These are phyloP conservation scores for Plasmodium gonderi DNA, from an alignment of 169 alveolate species.

Conservation along the genomic window DNA sequence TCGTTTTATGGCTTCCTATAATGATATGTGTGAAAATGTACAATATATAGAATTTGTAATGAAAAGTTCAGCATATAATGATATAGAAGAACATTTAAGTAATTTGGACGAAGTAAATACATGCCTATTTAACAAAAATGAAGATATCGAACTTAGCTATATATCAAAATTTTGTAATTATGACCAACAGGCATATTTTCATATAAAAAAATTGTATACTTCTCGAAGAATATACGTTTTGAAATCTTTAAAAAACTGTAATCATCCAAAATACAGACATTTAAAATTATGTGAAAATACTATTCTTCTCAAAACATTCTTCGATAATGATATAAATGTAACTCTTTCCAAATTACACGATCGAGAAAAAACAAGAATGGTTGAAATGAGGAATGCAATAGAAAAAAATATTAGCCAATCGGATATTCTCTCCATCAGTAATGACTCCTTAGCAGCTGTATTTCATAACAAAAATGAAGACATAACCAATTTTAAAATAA, in stretches of 20 bases:
- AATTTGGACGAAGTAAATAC: not conserved
- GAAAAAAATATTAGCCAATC: not conserved
- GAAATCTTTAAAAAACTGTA: not conserved
- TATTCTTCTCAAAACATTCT: slow-evolving; percentile 4
- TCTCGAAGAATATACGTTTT: not conserved
- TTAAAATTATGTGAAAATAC: slow-evolving; percentile 51
- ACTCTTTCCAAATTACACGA: not conserved
- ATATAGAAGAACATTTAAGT: slow-evolving; percentile 53
- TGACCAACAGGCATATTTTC: slow-evolving; percentile 25
- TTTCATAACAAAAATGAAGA: slow-evolving; percentile 22
- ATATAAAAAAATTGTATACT: slow-evolving; percentile 26
- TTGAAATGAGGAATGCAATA: slow-evolving; percentile 8
- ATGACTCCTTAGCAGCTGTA: slow-evolving; percentile 52
- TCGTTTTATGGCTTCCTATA: not conserved
- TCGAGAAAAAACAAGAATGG: slow-evolving; percentile 27
- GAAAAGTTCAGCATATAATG: slow-evolving; percentile 1
- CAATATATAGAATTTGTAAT: slow-evolving; percentile 52
- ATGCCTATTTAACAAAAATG: slow-evolving; percentile 30
- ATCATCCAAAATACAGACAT: not conserved
- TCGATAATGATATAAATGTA: not conserved
- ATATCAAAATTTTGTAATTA: slow-evolving; percentile 44
- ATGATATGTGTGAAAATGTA: not conserved
- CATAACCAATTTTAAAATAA: slow-evolving; percentile 9
- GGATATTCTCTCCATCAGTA: slow-evolving; percentile 28
- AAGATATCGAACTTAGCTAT: not conserved